A percentile compares a stretch with the other conserved stretches of the same genome.
These are phyloP conservation scores for Hymenochaete sp. DNA, from an alignment of 1,284 basidiomycete species.

Conservation along the genomic window DNA sequence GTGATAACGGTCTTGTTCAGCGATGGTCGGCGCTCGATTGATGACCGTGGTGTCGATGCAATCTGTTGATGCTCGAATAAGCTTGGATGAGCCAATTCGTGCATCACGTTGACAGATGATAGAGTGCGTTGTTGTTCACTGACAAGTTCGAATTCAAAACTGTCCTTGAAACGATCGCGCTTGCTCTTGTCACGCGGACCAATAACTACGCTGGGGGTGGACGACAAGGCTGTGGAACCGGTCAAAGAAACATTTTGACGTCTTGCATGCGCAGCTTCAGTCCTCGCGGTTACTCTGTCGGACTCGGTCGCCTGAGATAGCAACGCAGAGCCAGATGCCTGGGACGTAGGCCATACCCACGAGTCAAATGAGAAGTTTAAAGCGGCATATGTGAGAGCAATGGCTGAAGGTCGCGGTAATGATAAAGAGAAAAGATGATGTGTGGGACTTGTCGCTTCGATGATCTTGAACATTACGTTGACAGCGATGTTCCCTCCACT, in stretches of 20 bases:
- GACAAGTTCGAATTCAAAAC: too few relatives aligned
- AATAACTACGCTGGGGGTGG: constrained; percentile 9
- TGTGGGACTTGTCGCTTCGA: constrained; percentile 53
- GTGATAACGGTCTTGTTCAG: constrained; percentile 7
- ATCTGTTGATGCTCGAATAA: constrained; percentile 14
- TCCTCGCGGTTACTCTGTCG: neutral
- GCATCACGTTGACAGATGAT: constrained; percentile 1
- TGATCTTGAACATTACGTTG: constrained; percentile 74
- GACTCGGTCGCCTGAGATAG: constrained; percentile 14
- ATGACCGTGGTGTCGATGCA: neutral
- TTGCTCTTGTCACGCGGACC: constrained; percentile 5
- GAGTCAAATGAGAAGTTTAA: constrained; percentile 96
- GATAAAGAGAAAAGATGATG: constrained; percentile 31
- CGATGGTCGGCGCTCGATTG: neutral
- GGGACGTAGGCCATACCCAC: constrained; percentile 90
- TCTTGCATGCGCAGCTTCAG: constrained; percentile 1
- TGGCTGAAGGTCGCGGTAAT: constrained; percentile 60
- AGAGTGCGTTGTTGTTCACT: neutral
- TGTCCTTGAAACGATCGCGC: neutral
- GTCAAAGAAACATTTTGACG: constrained; percentile 5
- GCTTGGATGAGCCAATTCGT: constrained; percentile 14
- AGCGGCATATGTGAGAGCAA: constrained; percentile 75
- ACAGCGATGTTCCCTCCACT: constrained; percentile 83
- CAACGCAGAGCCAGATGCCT: constrained; percentile 28
- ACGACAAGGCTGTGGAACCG: constrained; percentile 2